These are phyloP conservation scores for Vachellia pachyceras DNA, from an alignment of 306 rosid genomes.

Conservation along the genomic window DNA sequence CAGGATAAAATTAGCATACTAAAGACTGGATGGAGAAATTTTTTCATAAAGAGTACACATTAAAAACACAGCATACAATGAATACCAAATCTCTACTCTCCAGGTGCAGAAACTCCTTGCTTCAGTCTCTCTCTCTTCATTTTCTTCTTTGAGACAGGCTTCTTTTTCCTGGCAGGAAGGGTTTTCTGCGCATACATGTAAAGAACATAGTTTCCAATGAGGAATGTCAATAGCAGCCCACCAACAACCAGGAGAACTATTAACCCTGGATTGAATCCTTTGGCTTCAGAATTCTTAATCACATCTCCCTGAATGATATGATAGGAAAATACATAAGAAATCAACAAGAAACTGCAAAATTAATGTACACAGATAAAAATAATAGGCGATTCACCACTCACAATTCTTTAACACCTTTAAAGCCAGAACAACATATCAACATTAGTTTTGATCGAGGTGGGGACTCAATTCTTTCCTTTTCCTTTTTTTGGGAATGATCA, in stretches of 20 bases:
- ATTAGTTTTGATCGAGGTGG: background rate
- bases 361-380: background rate
- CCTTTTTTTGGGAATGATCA: background rate
- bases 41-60: slow-evolving; percentile 36
- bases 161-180: slow-evolving; percentile 83
- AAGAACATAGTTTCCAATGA: slow-evolving; percentile 78
- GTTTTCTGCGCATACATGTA: slow-evolving; percentile 83
- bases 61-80: slow-evolving; percentile 39
- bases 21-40: slow-evolving; percentile 30
- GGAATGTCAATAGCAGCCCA: slow-evolving; percentile 71
- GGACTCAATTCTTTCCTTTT: background rate
- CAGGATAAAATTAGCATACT: slow-evolving; percentile 36
- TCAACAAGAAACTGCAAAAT: background rate
- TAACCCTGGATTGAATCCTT: slow-evolving; percentile 87
- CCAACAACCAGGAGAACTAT: slow-evolving; percentile 79
- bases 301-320: slow-evolving; percentile 47
- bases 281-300: slow-evolving; percentile 60
- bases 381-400: background rate
- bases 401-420: slow-evolving; percentile 18
- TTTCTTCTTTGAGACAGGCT: slow-evolving; percentile 96
- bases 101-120: slow-evolving; percentile 98
- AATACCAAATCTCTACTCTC: slow-evolving; percentile 62
- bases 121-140: slow-evolving; percentile 88
- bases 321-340: slow-evolving; percentile 24
- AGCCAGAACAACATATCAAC: slow-evolving; percentile 7